Conservation (phyloP, 768 basidiomycete genomes). For the Trametes punicea region DNA sequence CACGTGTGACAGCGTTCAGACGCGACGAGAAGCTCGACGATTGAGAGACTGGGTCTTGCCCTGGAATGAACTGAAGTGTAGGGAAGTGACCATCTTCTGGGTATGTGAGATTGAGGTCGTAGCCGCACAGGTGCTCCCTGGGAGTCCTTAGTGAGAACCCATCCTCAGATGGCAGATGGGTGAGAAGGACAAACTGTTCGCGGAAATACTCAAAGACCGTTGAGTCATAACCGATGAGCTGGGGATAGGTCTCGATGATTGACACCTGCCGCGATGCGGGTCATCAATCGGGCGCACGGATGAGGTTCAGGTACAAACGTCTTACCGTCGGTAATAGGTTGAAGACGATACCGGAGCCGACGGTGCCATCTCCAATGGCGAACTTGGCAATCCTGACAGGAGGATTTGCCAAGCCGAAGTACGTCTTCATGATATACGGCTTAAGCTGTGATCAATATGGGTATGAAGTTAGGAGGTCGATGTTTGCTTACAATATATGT, state of each 20-base stretch:
- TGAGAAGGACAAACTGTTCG: slow-evolving; percentile 47
- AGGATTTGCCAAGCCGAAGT: slow-evolving; percentile 58
- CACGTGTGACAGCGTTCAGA: background rate
- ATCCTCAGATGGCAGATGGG: too few relatives aligned
- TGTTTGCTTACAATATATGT: slow-evolving; percentile 50
- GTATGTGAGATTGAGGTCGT: slow-evolving; percentile 64
- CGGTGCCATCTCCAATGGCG: slow-evolving; percentile 66
- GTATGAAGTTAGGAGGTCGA: too few relatives aligned
- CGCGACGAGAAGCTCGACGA: background rate
- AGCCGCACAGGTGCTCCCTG: slow-evolving; percentile 62
- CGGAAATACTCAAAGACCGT: slow-evolving; percentile 65
- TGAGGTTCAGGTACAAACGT: too few relatives aligned
- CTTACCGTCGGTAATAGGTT: slow-evolving; percentile 54
- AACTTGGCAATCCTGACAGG: slow-evolving; percentile 67
- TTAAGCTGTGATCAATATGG: slow-evolving; percentile 25
- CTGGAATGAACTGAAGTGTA: slow-evolving; percentile 12
- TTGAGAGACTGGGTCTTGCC: background rate
- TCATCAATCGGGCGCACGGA: background rate
- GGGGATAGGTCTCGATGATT: slow-evolving; percentile 69
- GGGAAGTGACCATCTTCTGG: slow-evolving; percentile 57
- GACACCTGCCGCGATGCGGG: slow-evolving; percentile 36
- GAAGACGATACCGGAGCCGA: slow-evolving; percentile 49
- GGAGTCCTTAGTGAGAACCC: background rate
- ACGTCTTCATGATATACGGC: slow-evolving; percentile 75
- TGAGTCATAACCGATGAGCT: slow-evolving; percentile 67